Evolutionary conservation across 2,329 filamentous ascomycete genomes (phyloP).

Genomic region (Apiospora rasikravindrae): DNA sequence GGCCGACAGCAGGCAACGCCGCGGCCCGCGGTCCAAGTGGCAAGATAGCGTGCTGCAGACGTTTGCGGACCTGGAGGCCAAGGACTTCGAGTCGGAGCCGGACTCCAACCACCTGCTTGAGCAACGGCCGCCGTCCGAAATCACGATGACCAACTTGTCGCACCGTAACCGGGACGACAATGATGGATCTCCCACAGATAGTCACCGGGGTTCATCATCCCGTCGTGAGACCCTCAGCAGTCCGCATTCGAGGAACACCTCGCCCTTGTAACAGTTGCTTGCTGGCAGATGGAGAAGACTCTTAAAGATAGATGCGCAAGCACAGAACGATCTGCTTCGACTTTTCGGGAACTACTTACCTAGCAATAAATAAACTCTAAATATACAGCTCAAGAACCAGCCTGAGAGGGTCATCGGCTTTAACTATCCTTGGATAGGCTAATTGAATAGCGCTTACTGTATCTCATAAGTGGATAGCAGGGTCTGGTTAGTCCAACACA

Average conservation of each 20-base stretch:
- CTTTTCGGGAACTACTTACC: too few species aligned
- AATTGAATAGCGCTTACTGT: too few species aligned
- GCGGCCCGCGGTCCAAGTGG: not conserved
- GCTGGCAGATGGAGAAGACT: too few species aligned
- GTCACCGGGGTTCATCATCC: not conserved
- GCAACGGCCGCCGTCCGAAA: not conserved
- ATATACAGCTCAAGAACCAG: too few species aligned
- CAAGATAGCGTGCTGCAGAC: not conserved
- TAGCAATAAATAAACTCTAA: too few species aligned
- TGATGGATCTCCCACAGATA: not conserved
- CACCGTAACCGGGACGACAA: not conserved
- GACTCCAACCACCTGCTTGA: not conserved
- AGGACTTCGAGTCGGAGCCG: not conserved
- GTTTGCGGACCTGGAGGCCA: not conserved
- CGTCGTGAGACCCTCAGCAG: not conserved
- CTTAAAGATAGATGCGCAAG: too few species aligned
- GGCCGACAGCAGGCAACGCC: not conserved
- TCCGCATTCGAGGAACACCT: not conserved
- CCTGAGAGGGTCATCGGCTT: too few species aligned
- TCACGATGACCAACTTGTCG: not conserved
- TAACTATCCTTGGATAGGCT: too few species aligned
- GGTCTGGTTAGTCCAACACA: too few species aligned
- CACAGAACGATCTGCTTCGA: too few species aligned
- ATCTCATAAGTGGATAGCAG: too few species aligned
- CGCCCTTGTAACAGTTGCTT: not conserved